Evolutionary conservation across 2,329 filamentous ascomycete genomes (phyloP).

Genomic region (Fusarium musae): DNA sequence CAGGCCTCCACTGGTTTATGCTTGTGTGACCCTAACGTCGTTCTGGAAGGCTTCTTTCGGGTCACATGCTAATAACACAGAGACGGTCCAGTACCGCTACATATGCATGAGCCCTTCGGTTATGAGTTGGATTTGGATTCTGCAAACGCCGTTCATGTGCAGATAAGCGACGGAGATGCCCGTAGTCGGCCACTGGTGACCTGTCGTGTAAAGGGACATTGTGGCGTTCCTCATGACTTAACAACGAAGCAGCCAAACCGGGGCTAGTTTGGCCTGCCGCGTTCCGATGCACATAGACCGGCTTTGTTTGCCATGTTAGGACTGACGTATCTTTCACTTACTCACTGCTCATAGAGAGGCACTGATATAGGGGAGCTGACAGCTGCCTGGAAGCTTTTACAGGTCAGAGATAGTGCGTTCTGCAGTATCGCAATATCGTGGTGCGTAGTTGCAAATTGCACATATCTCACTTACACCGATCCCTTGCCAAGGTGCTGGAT

Average conservation of each 20-base stretch:
- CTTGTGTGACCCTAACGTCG: slow-evolving; percentile 14
- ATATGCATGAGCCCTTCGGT: slow-evolving; percentile 13
- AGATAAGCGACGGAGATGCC: slow-evolving; percentile 46
- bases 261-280: slow-evolving; percentile 12
- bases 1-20: slow-evolving; percentile 4
- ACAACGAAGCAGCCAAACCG: slow-evolving; percentile 3
- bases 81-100: background rate
- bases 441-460: background rate
- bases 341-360: background rate
- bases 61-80: slow-evolving; percentile 13
- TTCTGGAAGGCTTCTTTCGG: slow-evolving; percentile 41
- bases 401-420: background rate
- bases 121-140: background rate
- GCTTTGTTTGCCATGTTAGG: slow-evolving; percentile 21
- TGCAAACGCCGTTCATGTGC: slow-evolving; percentile 29
- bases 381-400: background rate
- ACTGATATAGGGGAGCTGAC: background rate
- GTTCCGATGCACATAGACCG: slow-evolving; percentile 7
- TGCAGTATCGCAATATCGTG: background rate
- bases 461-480: background rate
- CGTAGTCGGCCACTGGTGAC: slow-evolving; percentile 17
- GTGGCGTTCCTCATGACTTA: slow-evolving; percentile 27
- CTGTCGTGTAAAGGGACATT: slow-evolving; percentile 26
- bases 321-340: background rate
- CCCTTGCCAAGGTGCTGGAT: slow-evolving; percentile 5